These are phyloP conservation scores for Citrus sp. DNA, from an alignment of 345 rosid species.

Conservation along the genomic window DNA sequence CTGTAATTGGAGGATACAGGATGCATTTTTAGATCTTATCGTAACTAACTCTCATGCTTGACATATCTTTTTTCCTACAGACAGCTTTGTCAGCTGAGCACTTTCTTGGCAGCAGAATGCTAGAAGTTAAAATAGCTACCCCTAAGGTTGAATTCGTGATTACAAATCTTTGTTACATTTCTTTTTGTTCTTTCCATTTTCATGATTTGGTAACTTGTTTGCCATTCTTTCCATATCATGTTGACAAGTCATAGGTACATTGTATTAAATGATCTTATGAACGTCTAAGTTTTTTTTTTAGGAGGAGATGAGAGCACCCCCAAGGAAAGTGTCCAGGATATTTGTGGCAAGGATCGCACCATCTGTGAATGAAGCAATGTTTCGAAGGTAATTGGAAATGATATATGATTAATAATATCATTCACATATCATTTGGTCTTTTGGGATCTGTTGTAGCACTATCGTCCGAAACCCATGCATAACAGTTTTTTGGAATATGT, in stretches of 20 bases:
- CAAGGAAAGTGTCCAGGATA: conserved; percentile 81
- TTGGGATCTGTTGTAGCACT: too few species aligned
- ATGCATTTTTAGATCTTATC: not conserved
- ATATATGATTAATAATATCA: not conserved
- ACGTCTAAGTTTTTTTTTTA: conserved; percentile 27
- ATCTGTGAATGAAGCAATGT: conserved; percentile 75
- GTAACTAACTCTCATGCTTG: not conserved
- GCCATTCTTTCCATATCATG: not conserved
- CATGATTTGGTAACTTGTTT: not conserved
- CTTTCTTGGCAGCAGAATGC: conserved; percentile 75
- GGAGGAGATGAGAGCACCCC: conserved; percentile 97
- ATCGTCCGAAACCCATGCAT: too few species aligned
- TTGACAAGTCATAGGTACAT: not conserved
- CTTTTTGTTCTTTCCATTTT: not conserved
- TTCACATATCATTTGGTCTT: not conserved
- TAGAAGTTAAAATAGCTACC: conserved; percentile 92
- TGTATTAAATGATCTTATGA: not conserved
- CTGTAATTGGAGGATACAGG: not conserved
- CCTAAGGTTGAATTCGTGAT: conserved; percentile 66
- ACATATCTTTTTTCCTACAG: conserved; percentile 36
- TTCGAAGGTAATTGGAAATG: conserved; percentile 63
- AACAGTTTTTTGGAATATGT: too few species aligned
- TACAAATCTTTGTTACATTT: not conserved
- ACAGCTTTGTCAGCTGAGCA: conserved; percentile 71
- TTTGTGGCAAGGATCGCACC: conserved; percentile 92